Percentiles rank a stretch among this genome's conserved stretches.
These are phyloP conservation scores for Diaporthe sp. DNA, from an alignment of 2,329 filamentous ascomycete genomes.

Conservation along the genomic window DNA sequence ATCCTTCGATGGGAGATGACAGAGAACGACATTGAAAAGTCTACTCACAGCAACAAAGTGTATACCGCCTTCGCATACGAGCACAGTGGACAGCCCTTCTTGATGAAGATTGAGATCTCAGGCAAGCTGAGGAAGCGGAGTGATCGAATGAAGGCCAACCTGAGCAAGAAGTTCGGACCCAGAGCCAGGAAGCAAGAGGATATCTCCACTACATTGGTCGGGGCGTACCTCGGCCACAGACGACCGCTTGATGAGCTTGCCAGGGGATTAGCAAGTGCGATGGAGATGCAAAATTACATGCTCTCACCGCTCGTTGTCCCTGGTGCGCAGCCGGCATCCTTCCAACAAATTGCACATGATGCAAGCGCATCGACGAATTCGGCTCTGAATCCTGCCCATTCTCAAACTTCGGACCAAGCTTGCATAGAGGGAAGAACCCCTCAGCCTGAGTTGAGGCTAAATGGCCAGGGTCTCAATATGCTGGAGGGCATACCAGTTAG, in stretches of 20 bases:
- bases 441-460: background rate
- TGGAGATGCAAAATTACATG: constrained; percentile 10
- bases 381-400: background rate
- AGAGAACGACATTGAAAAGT: constrained; percentile 43
- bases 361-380: background rate
- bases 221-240: background rate
- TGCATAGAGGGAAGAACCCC: background rate
- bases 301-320: background rate
- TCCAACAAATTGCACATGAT: background rate
- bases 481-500: background rate
- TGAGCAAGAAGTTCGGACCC: constrained; percentile 35
- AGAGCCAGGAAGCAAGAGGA: constrained; percentile 32
- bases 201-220: constrained; percentile 4
- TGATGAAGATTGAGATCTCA: constrained; percentile 44
- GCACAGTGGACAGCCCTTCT: constrained; percentile 43
- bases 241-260: constrained; percentile 23
- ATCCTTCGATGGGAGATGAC: constrained; percentile 44
- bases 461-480: background rate
- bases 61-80: constrained; percentile 46
- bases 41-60: constrained; percentile 41
- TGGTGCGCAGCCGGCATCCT: background rate
- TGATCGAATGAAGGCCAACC: constrained; percentile 30
- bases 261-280: background rate
- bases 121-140: constrained; percentile 41
- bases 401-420: background rate